Conservation (phyloP, 495 filamentous ascomycete genomes). For the Aspergillus sparsus region DNA sequence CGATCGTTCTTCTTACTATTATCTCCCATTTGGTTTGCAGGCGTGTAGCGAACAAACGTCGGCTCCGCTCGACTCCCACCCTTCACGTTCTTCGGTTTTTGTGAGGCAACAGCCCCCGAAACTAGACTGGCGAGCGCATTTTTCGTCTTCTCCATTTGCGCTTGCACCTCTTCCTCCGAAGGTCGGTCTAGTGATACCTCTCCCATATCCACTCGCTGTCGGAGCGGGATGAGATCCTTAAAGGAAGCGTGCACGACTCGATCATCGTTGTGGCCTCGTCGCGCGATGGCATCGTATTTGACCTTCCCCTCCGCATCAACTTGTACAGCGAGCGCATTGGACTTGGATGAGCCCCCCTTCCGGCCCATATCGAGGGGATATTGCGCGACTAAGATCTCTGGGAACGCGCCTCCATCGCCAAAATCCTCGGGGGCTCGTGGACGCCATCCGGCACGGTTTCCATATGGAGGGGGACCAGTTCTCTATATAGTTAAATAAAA, state of each 20-base stretch:
- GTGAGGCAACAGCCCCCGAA: conserved; percentile 79
- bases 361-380: conserved; percentile 95
- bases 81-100: conserved; percentile 94
- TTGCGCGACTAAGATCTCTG: conserved; percentile 90
- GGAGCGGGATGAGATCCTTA: conserved; percentile 92
- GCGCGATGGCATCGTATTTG: conserved; percentile 94
- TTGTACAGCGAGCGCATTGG: conserved; percentile 88
- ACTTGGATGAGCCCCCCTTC: conserved; percentile 65
- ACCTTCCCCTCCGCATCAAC: conserved; percentile 90
- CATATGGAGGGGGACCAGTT: conserved; percentile 83
- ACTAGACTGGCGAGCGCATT: conserved; percentile 81
- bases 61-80: conserved; percentile 74
- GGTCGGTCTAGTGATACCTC: conserved; percentile 89
- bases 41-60: conserved; percentile 94
- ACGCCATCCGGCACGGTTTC: conserved; percentile 82
- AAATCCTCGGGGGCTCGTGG: conserved; percentile 86
- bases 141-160: conserved; percentile 83
- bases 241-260: conserved; percentile 92
- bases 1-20: conserved; percentile 83
- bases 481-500: conserved; percentile 49
- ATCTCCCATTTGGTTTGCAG: conserved; percentile 96
- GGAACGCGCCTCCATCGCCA: conserved; percentile 95
- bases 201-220: conserved; percentile 90
- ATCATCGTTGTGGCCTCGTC: conserved; percentile 80
- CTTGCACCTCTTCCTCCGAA: conserved; percentile 77